Evolutionary conservation across 148 eudicot genomes (phyloP), one percentile per base, ranked within the genome.

Genomic region (Beta vulgaris): DNA sequence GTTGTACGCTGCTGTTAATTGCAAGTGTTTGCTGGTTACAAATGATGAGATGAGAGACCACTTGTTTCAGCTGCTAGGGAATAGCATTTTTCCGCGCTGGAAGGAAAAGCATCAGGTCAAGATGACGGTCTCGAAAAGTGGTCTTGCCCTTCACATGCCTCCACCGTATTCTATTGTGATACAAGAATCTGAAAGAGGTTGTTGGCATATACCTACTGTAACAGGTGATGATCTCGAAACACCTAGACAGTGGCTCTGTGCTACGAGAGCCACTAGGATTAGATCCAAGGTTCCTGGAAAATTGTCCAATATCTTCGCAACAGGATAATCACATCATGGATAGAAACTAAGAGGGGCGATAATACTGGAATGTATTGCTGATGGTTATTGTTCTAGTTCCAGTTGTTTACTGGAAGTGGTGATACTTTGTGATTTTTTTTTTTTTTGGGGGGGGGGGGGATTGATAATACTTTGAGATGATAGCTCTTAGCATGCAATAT

Each of bases 31-130:
- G 82, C 74, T 91, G 75, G 73, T 91, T 72, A 87, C 92, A 59
- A 91, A 88, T 76, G 92, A 89, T 87, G 91, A 91, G 81, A 89
- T 91, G 96, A 86, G 96, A 78, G 96, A 91, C 75, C 96, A 91
- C 78, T 83, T 91, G 82, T 91, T 91, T 69, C 87, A 88, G 79
- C 80, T 91, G 72, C 83, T 91, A 61, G 96, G 96, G 66, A 87
- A 89, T 67, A 87, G 79, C 78, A 88, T 88, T 59, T 91, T 91
- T 73, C 91, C 96, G 26, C 82, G 92, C 71, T 91, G 92, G 92
- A 89, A 91, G 81, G 92, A 91, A 71, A 88, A 89, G 42, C 96
- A 91, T 85, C 96, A 88, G 85, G 91, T 90, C 34, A 88, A 93
- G 61, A 71, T 91, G 85, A 69, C 84, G 16, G 82, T 83, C 23